Evolutionary conservation across 2,329 filamentous ascomycete genomes (phyloP).

Genomic region (Hypoxylon sp.): DNA sequence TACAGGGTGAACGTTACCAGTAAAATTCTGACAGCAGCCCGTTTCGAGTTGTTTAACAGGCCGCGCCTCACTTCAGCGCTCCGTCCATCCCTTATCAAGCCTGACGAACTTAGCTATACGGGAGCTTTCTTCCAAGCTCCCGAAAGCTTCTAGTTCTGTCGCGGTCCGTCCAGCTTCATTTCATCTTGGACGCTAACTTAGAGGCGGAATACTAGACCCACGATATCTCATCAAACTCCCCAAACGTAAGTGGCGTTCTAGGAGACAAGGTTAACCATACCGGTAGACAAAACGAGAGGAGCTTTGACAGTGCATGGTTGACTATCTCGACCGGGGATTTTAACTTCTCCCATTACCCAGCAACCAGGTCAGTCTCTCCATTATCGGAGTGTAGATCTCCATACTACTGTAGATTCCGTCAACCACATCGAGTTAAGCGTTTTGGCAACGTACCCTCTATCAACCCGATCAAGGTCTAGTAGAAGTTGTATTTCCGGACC

Average conservation of each 20-base stretch:
- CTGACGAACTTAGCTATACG: not conserved
- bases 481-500: conserved; percentile 8
- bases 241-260: conserved; percentile 21
- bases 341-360: not conserved
- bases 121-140: conserved; percentile 8
- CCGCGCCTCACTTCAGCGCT: conserved; percentile 6
- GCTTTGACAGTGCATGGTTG: conserved; percentile 17
- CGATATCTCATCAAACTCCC: conserved; percentile 18
- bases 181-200: conserved; percentile 11
- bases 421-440: conserved; percentile 10
- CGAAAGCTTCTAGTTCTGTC: conserved; percentile 1
- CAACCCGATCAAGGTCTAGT: conserved; percentile 3
- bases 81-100: conserved; percentile 4
- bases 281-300: conserved; percentile 10
- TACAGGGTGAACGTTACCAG: conserved; percentile 21
- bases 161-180: conserved; percentile 9
- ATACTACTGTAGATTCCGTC: conserved; percentile 1
- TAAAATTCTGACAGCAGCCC: conserved; percentile 27
- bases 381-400: conserved; percentile 19
- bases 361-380: conserved; percentile 15
- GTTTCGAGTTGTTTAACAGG: conserved; percentile 17
- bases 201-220: conserved; percentile 21
- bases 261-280: conserved; percentile 18
- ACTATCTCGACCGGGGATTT: not conserved
- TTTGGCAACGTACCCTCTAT: conserved; percentile 1